Evolutionary conservation across 2,329 filamentous ascomycete genomes (phyloP).

Genomic region (Chaetothyriales sp.): DNA sequence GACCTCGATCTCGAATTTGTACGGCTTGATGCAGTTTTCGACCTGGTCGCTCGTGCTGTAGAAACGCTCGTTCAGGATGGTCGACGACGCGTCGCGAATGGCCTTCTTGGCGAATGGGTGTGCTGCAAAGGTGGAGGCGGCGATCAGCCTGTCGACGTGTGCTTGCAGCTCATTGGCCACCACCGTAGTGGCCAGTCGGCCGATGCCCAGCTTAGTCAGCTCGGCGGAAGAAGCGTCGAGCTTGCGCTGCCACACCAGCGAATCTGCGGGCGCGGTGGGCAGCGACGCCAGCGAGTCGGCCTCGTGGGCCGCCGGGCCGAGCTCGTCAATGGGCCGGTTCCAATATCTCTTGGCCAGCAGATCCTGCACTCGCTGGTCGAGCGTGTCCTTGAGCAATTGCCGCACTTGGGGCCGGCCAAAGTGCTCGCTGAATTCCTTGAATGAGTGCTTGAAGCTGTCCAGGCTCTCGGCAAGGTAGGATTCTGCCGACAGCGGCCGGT

Average conservation of each 20-base stretch:
- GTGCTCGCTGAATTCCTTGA: slow-evolving; percentile 79
- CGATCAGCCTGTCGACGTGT: slow-evolving; percentile 66
- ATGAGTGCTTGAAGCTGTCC: slow-evolving; percentile 93
- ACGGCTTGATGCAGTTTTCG: slow-evolving; percentile 97
- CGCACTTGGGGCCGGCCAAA: slow-evolving; percentile 86
- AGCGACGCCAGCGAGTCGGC: slow-evolving; percentile 62
- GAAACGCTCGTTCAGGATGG: slow-evolving; percentile 83
- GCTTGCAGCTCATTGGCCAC: slow-evolving; percentile 77
- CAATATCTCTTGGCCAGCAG: slow-evolving; percentile 87
- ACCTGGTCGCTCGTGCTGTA: slow-evolving; percentile 97
- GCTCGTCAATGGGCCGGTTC: slow-evolving; percentile 86
- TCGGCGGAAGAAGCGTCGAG: slow-evolving; percentile 83
- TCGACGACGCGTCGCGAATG: slow-evolving; percentile 81
- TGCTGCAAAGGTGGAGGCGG: slow-evolving; percentile 67
- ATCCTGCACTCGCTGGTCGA: slow-evolving; percentile 91
- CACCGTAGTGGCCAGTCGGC: slow-evolving; percentile 79
- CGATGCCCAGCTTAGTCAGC: slow-evolving; percentile 86
- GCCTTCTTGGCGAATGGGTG: slow-evolving; percentile 87
- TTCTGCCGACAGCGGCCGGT: slow-evolving; percentile 83
- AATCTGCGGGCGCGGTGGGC: slow-evolving; percentile 71
- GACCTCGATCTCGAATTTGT: slow-evolving; percentile 94
- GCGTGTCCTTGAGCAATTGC: slow-evolving; percentile 74
- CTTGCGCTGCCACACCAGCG: slow-evolving; percentile 84
- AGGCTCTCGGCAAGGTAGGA: slow-evolving; percentile 92
- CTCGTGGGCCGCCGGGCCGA: slow-evolving; percentile 53